phyloP scores from a whole-genome alignment of 2,329 filamentous ascomycete species.

The Neonectria punicea region DNA sequence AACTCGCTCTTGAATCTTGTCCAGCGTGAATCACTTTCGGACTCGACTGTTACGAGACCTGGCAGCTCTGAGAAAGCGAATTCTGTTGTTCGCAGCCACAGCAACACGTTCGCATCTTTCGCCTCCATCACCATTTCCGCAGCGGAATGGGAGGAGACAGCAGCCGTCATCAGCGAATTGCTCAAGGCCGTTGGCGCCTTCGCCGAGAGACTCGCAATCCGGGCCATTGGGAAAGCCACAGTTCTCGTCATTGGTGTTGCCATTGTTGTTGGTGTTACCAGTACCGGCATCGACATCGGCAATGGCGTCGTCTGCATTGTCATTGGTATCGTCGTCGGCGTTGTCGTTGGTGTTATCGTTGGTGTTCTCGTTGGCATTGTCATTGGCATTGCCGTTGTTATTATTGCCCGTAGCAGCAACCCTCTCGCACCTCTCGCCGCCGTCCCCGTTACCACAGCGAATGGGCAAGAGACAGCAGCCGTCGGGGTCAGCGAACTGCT shows the following conservation, averaged over 20 bases:
- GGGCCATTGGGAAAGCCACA: conserved; percentile 20
- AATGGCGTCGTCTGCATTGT: background rate
- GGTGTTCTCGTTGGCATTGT: background rate
- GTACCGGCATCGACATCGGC: too few relatives aligned
- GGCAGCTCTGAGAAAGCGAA: background rate
- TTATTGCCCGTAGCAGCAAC: background rate
- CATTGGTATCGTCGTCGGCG: background rate
- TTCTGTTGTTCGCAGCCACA: background rate
- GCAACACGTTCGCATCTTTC: conserved; percentile 16
- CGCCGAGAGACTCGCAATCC: conserved; percentile 15
- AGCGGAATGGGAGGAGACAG: conserved; percentile 16
- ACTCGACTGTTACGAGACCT: background rate
- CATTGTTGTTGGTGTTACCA: too few relatives aligned
- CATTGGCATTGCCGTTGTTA: background rate
- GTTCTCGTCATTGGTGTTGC: background rate
- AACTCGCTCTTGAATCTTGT: background rate
- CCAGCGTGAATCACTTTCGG: background rate
- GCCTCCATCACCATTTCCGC: conserved; percentile 18
- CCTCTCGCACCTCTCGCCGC: background rate
- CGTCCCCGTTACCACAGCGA: background rate
- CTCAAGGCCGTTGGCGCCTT: conserved; percentile 15
- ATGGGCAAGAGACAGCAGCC: background rate
- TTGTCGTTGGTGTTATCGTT: background rate
- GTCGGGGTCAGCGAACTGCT: background rate
- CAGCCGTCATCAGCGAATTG: conserved; percentile 20